Conservation (phyloP, 2,329 filamentous ascomycete species). For the Diaporthe caulivora region DNA sequence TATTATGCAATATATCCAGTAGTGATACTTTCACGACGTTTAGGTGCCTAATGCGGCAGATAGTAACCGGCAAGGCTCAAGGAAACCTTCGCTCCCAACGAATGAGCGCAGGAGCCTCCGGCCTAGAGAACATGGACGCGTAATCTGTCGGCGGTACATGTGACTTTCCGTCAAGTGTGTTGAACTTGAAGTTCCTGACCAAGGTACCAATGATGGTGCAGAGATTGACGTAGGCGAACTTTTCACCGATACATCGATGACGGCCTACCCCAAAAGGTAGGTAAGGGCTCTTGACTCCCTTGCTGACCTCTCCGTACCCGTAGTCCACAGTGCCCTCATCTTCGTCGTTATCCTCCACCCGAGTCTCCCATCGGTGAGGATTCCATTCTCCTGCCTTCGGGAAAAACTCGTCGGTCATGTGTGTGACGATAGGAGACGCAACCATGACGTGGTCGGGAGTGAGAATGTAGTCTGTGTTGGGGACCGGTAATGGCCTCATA, state of each 20-base stretch:
- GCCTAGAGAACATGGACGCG: constrained; percentile 59
- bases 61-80: neutral
- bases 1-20: neutral
- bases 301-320: constrained; percentile 40
- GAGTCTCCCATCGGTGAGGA: constrained; percentile 35
- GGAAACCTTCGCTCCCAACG: constrained; percentile 48
- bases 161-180: constrained; percentile 66
- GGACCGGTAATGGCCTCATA: constrained; percentile 73
- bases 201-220: constrained; percentile 73
- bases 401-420: constrained; percentile 70
- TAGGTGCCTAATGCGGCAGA: too few relatives aligned
- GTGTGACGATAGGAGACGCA: constrained; percentile 58
- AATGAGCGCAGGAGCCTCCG: constrained; percentile 49
- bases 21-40: neutral
- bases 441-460: constrained; percentile 61
- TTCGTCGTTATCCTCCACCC: constrained; percentile 7
- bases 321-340: constrained; percentile 32
- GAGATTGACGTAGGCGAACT: constrained; percentile 80
- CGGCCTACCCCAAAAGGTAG: constrained; percentile 80
- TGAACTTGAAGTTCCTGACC: constrained; percentile 71
- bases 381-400: constrained; percentile 45
- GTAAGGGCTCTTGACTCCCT: constrained; percentile 39
- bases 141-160: constrained; percentile 75
- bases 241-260: constrained; percentile 81
- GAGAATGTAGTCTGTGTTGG: constrained; percentile 67